Evolutionary conservation across 768 basidiomycete species (phyloP).

Genomic region (Lyophyllum shimeji): DNA sequence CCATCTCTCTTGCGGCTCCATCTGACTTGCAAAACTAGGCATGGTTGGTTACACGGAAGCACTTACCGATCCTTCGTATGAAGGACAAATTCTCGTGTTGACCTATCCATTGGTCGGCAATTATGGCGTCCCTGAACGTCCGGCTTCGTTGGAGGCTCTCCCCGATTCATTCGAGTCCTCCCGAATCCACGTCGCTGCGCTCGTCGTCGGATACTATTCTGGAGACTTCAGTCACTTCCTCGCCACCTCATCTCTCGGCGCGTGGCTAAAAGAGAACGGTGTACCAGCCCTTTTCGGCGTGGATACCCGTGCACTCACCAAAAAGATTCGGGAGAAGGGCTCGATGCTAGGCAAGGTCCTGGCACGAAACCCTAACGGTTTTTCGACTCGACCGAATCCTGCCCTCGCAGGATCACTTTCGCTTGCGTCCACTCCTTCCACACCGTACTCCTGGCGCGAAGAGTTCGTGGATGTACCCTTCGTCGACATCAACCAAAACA

Average conservation of each 20-base stretch:
- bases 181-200: constrained; percentile 88
- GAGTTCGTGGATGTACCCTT: constrained; percentile 83
- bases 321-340: constrained; percentile 93
- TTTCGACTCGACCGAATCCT: constrained; percentile 36
- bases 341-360: constrained; percentile 88
- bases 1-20: constrained; percentile 2
- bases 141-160: constrained; percentile 48
- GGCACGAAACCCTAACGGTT: constrained; percentile 53
- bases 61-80: constrained; percentile 96
- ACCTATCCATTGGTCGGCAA: constrained; percentile 98
- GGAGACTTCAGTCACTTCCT: constrained; percentile 94
- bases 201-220: constrained; percentile 93
- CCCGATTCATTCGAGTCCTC: constrained; percentile 90
- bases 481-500: constrained; percentile 83
- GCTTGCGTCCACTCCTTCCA: constrained; percentile 54
- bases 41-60: constrained; percentile 99
- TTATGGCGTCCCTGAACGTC: constrained; percentile 90
- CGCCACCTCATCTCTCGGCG: constrained; percentile 79
- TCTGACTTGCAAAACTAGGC: constrained; percentile 47
- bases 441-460: constrained; percentile 69
- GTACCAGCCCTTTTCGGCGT: constrained; percentile 95
- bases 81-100: constrained; percentile 95
- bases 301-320: constrained; percentile 95
- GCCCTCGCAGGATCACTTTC: constrained; percentile 29
- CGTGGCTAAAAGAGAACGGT: constrained; percentile 94